Percentiles rank a stretch among this genome's conserved stretches.
Conservation (phyloP, 306 rosid species). For the Trifolium fragiferum region DNA sequence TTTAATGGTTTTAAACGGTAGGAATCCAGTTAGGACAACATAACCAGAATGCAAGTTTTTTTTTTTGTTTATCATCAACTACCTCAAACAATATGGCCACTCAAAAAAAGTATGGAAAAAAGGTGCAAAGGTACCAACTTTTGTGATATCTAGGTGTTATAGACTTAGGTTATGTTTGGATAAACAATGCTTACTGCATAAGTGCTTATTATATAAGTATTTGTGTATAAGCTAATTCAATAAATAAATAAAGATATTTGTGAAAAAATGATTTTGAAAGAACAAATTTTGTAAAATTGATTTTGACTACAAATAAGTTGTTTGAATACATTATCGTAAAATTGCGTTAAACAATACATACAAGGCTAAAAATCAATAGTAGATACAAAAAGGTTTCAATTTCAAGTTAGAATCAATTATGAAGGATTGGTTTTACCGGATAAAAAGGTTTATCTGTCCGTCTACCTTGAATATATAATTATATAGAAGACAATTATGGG, state of each 20-base stretch:
- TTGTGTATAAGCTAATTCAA: background rate
- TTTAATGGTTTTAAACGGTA: background rate
- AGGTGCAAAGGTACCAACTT: slow-evolving; percentile 18
- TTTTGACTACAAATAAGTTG: background rate
- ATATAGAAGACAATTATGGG: background rate
- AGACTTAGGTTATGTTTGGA: background rate
- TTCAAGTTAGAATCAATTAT: background rate
- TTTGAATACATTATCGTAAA: background rate
- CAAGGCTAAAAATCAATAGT: background rate
- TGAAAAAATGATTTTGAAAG: background rate
- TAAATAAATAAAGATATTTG: background rate
- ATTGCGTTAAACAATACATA: background rate
- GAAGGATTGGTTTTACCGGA: no score
- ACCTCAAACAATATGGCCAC: slow-evolving; percentile 30
- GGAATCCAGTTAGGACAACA: background rate
- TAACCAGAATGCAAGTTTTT: background rate
- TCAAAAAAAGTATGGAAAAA: slow-evolving; percentile 7
- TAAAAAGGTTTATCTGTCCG: no score
- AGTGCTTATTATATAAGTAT: background rate
- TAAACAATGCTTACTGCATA: background rate
- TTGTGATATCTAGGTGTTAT: slow-evolving; percentile 11
- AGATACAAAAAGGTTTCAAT: background rate
- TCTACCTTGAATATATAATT: no score
- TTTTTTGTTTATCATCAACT: slow-evolving; percentile 12
- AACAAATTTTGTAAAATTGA: background rate